Evolutionary conservation across 1,139 yeast genomes (phyloP), one percentile per base, ranked within the genome.

Genomic region (Zygoascus meyerae): DNA sequence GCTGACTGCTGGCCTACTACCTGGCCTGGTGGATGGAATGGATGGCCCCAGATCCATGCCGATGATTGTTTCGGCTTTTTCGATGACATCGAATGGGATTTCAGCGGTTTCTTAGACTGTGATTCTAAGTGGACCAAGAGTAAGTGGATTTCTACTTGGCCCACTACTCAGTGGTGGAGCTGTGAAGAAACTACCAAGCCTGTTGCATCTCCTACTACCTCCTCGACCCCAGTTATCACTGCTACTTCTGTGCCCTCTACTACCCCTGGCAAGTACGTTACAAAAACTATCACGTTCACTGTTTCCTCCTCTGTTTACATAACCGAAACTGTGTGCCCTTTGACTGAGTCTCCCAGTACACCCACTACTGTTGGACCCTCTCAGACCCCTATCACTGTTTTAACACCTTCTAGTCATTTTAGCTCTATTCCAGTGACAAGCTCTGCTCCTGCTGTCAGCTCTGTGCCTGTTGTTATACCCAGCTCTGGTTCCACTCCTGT

Each of bases 31-130:
- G 30, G 39, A 18, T 35, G 39, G 28, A 17, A 35, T 9, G 35
- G 35, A 28, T 35, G 30, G 39, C 39, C 30, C 39, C 46, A 40
- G 39, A 47, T 46, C 51, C 43, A 46, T 33, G 43, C 17, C 38
- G 21, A 40, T 15, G 34, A 35, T 40, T 33, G 42, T 39, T 40
- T 41, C 47, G 34, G 41, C 30, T 44, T 17, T 21, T 29, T 16
- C 26, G 21, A 38, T 15, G 37, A 31, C 41, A 32, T 47, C 41
- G 35, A 33, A 33, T 33, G 35, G 35, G 16, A 33, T 33, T 33
- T 33, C 35, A 33, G 16, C 12, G 35, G 35, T 4, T n/a, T 16
- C 10, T n/a, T 33, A 3, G 16, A n/a, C 15, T 33, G 35, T 33
- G 35, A 33, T 33, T 12, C 11, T 9, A 12, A 12, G 15, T 33